phyloP scores from a whole-genome alignment of 2,329 filamentous ascomycete species.

The Exophiala sideris region DNA sequence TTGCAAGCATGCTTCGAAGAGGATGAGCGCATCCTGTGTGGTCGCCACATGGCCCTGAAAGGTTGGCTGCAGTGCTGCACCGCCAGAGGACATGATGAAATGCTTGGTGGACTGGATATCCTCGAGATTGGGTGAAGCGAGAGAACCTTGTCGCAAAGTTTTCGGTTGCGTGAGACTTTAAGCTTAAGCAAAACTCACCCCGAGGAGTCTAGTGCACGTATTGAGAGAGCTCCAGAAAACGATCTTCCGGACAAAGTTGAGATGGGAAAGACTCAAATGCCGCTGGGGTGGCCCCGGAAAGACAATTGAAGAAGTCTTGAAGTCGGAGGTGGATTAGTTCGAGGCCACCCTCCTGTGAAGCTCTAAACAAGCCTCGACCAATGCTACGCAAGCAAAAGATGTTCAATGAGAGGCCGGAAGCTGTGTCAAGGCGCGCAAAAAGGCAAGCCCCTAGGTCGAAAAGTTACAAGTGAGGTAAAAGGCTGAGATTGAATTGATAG shows the following conservation, averaged over 20 bases:
- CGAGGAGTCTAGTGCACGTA: not conserved
- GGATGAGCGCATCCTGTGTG: constrained; percentile 70
- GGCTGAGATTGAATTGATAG: no score
- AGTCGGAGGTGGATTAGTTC: not conserved
- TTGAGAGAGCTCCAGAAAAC: not conserved
- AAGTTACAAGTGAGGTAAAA: no score
- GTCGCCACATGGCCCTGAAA: constrained; percentile 65
- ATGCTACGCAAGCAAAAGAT: no score
- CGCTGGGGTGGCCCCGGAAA: no score
- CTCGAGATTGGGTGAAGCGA: not conserved
- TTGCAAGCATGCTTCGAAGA: constrained; percentile 74
- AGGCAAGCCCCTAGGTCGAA: no score
- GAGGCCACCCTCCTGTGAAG: no score
- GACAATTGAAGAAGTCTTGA: no score
- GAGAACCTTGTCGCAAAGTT: constrained; percentile 9
- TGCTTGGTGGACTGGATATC: not conserved
- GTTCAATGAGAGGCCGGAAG: no score
- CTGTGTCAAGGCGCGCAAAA: no score
- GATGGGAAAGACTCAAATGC: constrained; percentile 3
- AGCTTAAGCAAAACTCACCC: constrained; percentile 22
- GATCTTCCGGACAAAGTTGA: constrained; percentile 1
- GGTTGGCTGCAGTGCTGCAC: constrained; percentile 58
- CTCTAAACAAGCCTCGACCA: no score
- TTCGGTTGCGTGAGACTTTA: constrained; percentile 15
- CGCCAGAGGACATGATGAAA: constrained; percentile 29